Conservation (phyloP, 2,329 filamentous ascomycete genomes). For the Aspergillus quadrilineatus region DNA sequence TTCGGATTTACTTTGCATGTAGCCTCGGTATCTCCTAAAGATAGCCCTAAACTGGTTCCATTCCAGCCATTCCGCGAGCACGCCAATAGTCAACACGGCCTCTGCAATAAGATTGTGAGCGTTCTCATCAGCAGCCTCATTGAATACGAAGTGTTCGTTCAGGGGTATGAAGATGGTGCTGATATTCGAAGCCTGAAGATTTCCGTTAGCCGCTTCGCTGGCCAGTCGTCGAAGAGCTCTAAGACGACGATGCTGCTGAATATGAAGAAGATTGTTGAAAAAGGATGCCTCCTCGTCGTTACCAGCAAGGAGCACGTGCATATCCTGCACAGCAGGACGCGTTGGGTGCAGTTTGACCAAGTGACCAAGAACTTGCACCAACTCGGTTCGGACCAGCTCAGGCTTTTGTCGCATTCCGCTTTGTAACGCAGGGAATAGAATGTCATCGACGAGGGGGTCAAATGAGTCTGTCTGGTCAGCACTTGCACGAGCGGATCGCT, state of each 20-base stretch:
- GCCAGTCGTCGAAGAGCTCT: conserved; percentile 78
- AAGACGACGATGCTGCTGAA: conserved; percentile 80
- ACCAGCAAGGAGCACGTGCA: conserved; percentile 67
- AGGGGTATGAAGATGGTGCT: conserved; percentile 86
- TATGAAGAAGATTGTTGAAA: conserved; percentile 89
- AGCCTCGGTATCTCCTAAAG: conserved; percentile 78
- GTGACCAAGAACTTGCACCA: conserved; percentile 74
- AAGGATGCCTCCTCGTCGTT: conserved; percentile 81
- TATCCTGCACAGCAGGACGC: conserved; percentile 71
- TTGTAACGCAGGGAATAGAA: conserved; percentile 74
- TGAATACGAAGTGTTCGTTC: conserved; percentile 91
- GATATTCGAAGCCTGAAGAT: conserved; percentile 73
- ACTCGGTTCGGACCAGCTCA: conserved; percentile 81
- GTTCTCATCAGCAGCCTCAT: conserved; percentile 71
- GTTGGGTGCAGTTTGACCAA: conserved; percentile 69
- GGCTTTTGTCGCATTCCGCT: conserved; percentile 73
- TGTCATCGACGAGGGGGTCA: conserved; percentile 61
- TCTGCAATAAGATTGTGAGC: conserved; percentile 83
- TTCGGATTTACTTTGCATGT: conserved; percentile 76
- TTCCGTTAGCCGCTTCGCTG: conserved; percentile 61
- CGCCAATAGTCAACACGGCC: conserved; percentile 75
- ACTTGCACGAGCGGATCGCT: conserved; percentile 54
- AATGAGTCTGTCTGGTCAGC: conserved; percentile 45
- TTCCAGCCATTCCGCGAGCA: conserved; percentile 72
- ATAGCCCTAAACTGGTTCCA: conserved; percentile 89